A percentile compares a stretch with the other conserved stretches of the same genome.
Evolutionary conservation across 169 alveolate genomes (phyloP).

Genomic region (Cryptosporidium baileyi): DNA sequence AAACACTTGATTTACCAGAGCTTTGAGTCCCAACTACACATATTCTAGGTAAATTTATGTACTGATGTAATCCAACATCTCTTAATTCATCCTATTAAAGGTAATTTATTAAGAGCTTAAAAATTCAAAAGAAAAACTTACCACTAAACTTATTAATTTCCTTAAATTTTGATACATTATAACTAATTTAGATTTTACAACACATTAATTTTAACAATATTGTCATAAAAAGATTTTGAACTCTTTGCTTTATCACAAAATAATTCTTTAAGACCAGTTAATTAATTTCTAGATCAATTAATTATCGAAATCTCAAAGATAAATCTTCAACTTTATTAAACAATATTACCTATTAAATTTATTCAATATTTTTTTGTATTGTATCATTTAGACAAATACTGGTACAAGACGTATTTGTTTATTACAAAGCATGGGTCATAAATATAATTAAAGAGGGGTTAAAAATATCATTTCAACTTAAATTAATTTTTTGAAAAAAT

Average conservation of each 20-base stretch:
- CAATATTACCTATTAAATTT: too few relatives aligned
- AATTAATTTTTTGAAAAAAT: too few relatives aligned
- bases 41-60: conserved; percentile 87
- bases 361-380: too few relatives aligned
- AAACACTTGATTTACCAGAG: conserved; percentile 90
- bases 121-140: background rate
- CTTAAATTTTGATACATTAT: conserved; percentile 53
- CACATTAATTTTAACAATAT: background rate
- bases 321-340: background rate
- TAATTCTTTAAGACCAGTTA: too few relatives aligned
- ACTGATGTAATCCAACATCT: conserved; percentile 91
- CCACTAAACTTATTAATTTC: conserved; percentile 59
- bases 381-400: too few relatives aligned
- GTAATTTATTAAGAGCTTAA: background rate
- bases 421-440: too few relatives aligned
- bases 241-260: too few relatives aligned
- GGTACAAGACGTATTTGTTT: too few relatives aligned
- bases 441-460: too few relatives aligned
- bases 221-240: background rate
- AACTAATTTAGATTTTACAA: background rate
- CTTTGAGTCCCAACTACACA: conserved; percentile 89
- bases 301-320: background rate
- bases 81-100: conserved; percentile 84
- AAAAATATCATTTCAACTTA: too few relatives aligned
- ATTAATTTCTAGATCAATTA: background rate